phyloP scores from a whole-genome alignment of 768 basidiomycete genomes.

The Trametes cingulata region DNA sequence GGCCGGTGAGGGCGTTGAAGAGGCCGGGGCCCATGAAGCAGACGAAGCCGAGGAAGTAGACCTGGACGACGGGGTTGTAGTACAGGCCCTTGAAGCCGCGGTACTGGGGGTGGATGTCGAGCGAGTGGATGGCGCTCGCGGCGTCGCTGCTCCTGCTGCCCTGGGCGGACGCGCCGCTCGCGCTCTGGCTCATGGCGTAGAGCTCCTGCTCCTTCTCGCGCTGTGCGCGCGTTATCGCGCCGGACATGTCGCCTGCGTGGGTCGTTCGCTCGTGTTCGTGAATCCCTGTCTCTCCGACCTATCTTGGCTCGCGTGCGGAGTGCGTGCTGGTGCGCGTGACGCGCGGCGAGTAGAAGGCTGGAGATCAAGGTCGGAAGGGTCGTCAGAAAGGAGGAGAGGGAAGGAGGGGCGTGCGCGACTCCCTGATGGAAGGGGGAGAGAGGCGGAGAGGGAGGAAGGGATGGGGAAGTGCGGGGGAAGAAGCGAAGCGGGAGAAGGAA shows the following conservation, averaged over 20 bases:
- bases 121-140: slow-evolving; percentile 8
- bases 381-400: too few species aligned
- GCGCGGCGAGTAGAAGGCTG: not conserved
- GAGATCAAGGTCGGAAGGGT: not conserved
- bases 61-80: slow-evolving; percentile 58
- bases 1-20: slow-evolving; percentile 77
- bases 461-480: not conserved
- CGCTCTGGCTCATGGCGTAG: not conserved
- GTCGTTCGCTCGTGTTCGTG: not conserved
- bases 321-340: not conserved
- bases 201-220: slow-evolving; percentile 6
- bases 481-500: not conserved
- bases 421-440: not conserved
- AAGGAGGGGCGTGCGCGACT: too few species aligned
- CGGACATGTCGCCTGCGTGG: not conserved
- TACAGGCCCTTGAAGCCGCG: slow-evolving; percentile 57
- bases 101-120: slow-evolving; percentile 45
- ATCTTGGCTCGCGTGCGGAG: not conserved
- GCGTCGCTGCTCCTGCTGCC: slow-evolving; percentile 10
- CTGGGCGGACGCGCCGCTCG: slow-evolving; percentile 2
- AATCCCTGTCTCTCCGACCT: not conserved
- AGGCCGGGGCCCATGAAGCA: slow-evolving; percentile 63
- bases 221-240: not conserved
- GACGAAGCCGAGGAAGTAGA: slow-evolving; percentile 66
- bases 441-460: not conserved